These are phyloP conservation scores for Penicillium sumatraense DNA, from an alignment of 2,329 filamentous ascomycete species.

Conservation along the genomic window DNA sequence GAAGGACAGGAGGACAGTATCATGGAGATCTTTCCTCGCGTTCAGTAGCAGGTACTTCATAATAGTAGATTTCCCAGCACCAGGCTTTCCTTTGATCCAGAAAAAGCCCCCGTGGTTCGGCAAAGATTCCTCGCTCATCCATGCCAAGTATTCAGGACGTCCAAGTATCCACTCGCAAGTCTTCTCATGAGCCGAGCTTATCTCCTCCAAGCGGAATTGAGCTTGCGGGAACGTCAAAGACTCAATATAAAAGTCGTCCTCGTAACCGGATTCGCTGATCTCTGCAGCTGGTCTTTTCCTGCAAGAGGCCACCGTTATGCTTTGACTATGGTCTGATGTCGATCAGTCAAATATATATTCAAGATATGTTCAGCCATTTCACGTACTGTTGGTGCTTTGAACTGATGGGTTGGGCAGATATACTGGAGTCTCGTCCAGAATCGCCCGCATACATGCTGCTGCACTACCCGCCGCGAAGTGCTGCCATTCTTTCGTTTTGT, in stretches of 20 bases:
- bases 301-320: not conserved
- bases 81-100: conserved; percentile 48
- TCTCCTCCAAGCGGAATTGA: not conserved
- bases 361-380: not conserved
- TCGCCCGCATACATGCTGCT: conserved; percentile 28
- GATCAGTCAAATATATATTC: not conserved
- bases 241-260: not conserved
- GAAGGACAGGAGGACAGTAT: conserved; percentile 50
- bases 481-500: conserved; percentile 46
- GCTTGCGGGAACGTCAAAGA: not conserved
- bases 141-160: conserved; percentile 34
- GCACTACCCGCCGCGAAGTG: conserved; percentile 38
- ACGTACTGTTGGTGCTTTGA: not conserved
- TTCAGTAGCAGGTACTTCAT: conserved; percentile 45
- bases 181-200: conserved; percentile 7
- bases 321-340: no score
- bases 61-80: conserved; percentile 49
- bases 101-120: conserved; percentile 30
- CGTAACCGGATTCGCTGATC: not conserved
- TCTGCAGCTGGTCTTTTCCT: not conserved
- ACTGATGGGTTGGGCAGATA: not conserved
- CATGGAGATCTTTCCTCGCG: conserved; percentile 9
- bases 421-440: not conserved
- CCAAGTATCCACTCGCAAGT: conserved; percentile 13
- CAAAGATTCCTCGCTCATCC: conserved; percentile 33